Evolutionary conservation across 169 alveolate genomes (phyloP), one percentile per base, ranked within the genome.

Genomic region (Eimeria mitis): DNA sequence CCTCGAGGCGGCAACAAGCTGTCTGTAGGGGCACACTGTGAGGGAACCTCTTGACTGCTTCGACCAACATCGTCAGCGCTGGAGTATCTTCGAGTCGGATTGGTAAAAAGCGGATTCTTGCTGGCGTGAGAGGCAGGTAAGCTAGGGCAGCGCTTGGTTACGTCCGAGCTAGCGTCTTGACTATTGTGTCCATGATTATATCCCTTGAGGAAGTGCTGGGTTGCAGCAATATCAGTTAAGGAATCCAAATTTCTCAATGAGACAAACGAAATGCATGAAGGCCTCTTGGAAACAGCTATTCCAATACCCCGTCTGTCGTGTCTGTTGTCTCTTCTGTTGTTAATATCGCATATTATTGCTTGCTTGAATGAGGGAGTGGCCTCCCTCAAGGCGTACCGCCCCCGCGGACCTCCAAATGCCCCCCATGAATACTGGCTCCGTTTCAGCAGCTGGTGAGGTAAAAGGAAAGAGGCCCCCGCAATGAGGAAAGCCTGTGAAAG

Each of bases 1-100:
- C 96, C 96, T 7, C 96, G 92, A 19, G 89, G 94, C 4, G 96
- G 96, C 81, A 61, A 14, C 71, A 92, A 52, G 49, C 78, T 37
- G 21, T 40, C 13, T 78, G 65, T 52, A 78, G 3, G 44, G 47
- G 47, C 52, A 23, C 47, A 44, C 21, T 44, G 68, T 47, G 68
- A 47, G 44, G 40, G 19, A 78, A 31, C 68, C 68, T 47, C 70
- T 28, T 25, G 44, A 49, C 28, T 21, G 88, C n/a, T 47, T 1
- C 49, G 34, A 21, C 49, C 65, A n/a, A 4, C 88, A 25, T 78
- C 68, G n/a, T 47, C n/a, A n/a, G 21, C 44, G 6, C 6, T 31
- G 37, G 47, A 31, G 34, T 16, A 37, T 23, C 31, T 59, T 21
- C 2, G 73, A 14, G 76, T 25, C 23, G 90, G 49, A 52, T 21